These are phyloP conservation scores for cucumber (Cucumis sativus) DNA, from an alignment of 306 rosid genomes.

Conservation along the genomic window DNA sequence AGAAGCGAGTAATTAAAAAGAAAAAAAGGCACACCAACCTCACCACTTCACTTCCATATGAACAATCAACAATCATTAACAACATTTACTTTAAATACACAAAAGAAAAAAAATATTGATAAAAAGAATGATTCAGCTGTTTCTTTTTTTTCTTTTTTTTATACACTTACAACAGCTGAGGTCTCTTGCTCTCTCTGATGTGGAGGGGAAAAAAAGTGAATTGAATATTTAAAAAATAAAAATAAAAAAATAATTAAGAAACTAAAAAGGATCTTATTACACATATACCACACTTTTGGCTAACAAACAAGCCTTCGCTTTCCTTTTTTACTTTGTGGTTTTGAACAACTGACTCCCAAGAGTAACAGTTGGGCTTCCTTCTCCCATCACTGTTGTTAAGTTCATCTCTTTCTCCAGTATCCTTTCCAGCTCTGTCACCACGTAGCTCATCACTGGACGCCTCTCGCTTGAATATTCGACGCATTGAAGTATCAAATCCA, in stretches of 20 bases:
- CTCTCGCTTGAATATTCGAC: conserved; percentile 56
- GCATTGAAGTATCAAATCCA: conserved; percentile 42
- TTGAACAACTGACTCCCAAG: conserved; percentile 71
- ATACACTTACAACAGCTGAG: conserved; percentile 57
- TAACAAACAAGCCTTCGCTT: conserved; percentile 4
- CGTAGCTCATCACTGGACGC: conserved; percentile 61
- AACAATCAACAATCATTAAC: conserved; percentile 46
- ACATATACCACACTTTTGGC: conserved; percentile 28
- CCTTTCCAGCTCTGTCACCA: conserved; percentile 59
- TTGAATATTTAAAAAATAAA: not conserved
- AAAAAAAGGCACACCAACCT: conserved; percentile 25
- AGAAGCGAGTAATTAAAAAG: not conserved
- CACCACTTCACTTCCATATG: conserved; percentile 31
- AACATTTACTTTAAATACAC: conserved; percentile 21
- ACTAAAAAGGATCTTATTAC: conserved; percentile 10
- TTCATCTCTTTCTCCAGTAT: conserved; percentile 67
- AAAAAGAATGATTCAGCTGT: conserved; percentile 28
- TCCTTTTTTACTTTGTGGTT: conserved; percentile 23
- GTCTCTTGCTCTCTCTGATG: conserved; percentile 23
- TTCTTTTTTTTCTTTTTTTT: conserved; percentile 29
- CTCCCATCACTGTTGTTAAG: conserved; percentile 81
- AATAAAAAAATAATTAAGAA: not conserved
- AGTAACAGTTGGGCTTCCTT: conserved; percentile 58
- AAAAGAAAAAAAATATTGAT: conserved; percentile 10
- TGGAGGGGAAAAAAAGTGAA: conserved; percentile 3